phyloP scores from a whole-genome alignment of 495 filamentous ascomycete species.

The Paragyromitra xinjiangensis region DNA sequence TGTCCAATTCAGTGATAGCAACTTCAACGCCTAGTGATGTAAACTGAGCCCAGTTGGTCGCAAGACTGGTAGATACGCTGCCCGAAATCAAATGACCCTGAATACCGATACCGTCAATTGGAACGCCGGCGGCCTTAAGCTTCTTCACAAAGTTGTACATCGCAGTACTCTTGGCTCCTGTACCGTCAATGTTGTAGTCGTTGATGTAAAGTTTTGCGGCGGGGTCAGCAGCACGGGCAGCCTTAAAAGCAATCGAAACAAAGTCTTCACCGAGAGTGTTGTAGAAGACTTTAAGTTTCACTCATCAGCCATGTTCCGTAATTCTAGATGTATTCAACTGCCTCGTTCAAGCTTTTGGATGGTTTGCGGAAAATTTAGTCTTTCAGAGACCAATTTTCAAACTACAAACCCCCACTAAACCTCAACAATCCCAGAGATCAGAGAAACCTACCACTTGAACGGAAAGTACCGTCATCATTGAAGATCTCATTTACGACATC shows the following conservation, averaged over 20 bases:
- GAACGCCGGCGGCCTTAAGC: constrained; percentile 64
- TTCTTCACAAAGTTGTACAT: constrained; percentile 65
- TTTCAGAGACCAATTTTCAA: not conserved
- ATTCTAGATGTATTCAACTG: not conserved
- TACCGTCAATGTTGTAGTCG: constrained; percentile 72
- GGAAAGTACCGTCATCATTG: constrained; percentile 72
- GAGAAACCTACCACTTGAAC: constrained; percentile 47
- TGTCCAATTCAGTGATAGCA: constrained; percentile 71
- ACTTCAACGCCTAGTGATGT: constrained; percentile 64
- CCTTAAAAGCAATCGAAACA: constrained; percentile 67
- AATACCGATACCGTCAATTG: constrained; percentile 73
- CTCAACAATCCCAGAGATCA: not conserved
- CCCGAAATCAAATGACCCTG: constrained; percentile 71
- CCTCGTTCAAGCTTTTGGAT: not conserved
- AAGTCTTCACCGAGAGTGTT: constrained; percentile 67
- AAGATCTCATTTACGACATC: constrained; percentile 78
- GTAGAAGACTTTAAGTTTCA: constrained; percentile 62
- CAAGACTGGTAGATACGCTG: constrained; percentile 61
- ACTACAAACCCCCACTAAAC: not conserved
- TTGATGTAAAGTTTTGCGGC: constrained; percentile 73
- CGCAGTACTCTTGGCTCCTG: constrained; percentile 63
- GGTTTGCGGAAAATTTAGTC: not conserved
- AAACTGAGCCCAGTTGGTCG: constrained; percentile 59
- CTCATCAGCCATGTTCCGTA: not conserved
- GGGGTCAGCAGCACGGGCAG: constrained; percentile 66